phyloP scores from a whole-genome alignment of 352 stramenopile species.

The Phytophthora brassicae region DNA sequence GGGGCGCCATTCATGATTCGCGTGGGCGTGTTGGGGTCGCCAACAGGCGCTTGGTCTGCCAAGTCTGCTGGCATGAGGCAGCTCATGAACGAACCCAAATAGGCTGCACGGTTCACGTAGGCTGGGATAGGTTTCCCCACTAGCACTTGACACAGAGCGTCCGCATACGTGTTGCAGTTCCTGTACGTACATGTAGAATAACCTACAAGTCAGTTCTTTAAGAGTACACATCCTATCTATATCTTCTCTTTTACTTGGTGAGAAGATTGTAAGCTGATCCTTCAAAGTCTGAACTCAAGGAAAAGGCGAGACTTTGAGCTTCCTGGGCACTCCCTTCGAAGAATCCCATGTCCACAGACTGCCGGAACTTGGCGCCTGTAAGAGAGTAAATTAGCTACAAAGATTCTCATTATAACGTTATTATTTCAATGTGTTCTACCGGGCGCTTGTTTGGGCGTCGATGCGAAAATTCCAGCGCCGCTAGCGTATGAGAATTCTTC shows the following conservation, averaged over 20 bases:
- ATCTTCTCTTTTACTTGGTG: constrained; percentile 49
- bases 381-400: background rate
- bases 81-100: constrained; percentile 90
- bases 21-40: constrained; percentile 29
- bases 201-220: no score
- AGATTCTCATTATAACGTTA: background rate
- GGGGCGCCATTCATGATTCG: constrained; percentile 18
- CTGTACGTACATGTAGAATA: no score
- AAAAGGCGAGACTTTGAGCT: constrained; percentile 78
- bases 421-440: constrained; percentile 29
- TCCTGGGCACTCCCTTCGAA: constrained; percentile 88
- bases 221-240: no score
- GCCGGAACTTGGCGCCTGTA: constrained; percentile 85
- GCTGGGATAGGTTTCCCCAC: constrained; percentile 79
- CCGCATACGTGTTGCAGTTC: constrained; percentile 96
- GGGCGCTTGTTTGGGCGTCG: constrained; percentile 57
- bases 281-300: constrained; percentile 86
- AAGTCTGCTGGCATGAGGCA: constrained; percentile 70
- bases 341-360: constrained; percentile 86
- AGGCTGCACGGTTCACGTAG: constrained; percentile 93
- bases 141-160: constrained; percentile 84
- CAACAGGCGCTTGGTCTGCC: constrained; percentile 62
- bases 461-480: constrained; percentile 90
- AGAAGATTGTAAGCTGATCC: constrained; percentile 91
- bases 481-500: constrained; percentile 93